Conservation (phyloP, 2,329 filamentous ascomycete genomes). For the Gliomastix tumulicola region DNA sequence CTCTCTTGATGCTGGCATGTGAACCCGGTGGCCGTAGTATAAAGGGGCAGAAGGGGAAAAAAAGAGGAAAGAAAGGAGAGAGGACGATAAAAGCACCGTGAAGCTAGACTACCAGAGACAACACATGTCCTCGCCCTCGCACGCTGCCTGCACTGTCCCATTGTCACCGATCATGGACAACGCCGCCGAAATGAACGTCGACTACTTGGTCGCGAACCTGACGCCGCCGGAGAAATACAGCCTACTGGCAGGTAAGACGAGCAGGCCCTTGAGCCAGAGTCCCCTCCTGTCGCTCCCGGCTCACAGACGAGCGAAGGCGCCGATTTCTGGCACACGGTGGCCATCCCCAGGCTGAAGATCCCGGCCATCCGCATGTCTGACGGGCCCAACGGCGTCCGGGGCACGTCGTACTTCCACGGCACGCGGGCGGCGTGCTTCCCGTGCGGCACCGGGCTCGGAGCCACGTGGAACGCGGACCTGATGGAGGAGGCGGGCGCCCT, state of each 20-base stretch:
- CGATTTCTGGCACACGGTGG: conserved; percentile 11
- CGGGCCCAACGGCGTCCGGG: conserved; percentile 25
- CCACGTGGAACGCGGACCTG: conserved; percentile 55
- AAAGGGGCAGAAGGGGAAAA: no score
- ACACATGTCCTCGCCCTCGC: no score
- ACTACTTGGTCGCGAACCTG: conserved; percentile 1
- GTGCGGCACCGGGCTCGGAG: conserved; percentile 36
- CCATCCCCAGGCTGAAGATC: conserved; percentile 6
- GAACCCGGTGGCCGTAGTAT: no score
- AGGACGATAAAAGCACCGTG: no score
- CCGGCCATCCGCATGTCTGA: conserved; percentile 19
- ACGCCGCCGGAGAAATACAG: conserved; percentile 1
- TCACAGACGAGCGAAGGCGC: conserved; percentile 3
- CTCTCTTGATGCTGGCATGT: no score
- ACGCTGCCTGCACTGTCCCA: no score
- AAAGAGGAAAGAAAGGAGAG: no score
- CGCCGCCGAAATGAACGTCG: neutral
- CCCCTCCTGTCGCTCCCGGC: no score
- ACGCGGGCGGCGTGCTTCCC: conserved; percentile 21
- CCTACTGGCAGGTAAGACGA: neutral
- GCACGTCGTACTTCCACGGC: conserved; percentile 16
- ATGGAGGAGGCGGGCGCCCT: conserved; percentile 48
- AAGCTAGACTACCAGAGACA: no score
- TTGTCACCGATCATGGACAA: neutral
- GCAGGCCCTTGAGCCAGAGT: neutral